These are phyloP conservation scores for Seminavis robusta DNA, from an alignment of 108 stramenopile species.

Conservation along the genomic window DNA sequence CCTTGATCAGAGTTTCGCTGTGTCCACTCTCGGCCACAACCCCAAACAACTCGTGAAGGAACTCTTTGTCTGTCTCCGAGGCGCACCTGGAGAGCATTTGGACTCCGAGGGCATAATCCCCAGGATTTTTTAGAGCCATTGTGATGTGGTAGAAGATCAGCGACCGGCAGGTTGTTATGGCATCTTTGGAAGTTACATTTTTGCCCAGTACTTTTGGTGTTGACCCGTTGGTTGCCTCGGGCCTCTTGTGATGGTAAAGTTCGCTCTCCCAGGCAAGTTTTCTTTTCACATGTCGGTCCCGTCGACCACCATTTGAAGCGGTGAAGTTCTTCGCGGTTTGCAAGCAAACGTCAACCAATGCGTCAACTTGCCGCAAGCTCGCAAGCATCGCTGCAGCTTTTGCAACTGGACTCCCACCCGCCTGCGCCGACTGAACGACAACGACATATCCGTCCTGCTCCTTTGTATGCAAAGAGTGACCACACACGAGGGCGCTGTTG, in stretches of 20 bases:
- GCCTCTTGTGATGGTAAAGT: conserved; percentile 67
- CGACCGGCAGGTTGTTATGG: conserved; percentile 65
- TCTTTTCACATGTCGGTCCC: neutral
- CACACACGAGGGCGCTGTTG: conserved; percentile 64
- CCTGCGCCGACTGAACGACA: conserved; percentile 47
- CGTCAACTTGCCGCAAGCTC: conserved; percentile 53
- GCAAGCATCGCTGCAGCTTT: conserved; percentile 65
- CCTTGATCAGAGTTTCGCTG: conserved; percentile 60
- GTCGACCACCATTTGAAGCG: neutral
- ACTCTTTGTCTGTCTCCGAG: conserved; percentile 50
- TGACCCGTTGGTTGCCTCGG: neutral
- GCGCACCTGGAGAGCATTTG: conserved; percentile 48
- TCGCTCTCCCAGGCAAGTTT: conserved; percentile 61
- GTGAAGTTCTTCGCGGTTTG: conserved; percentile 72
- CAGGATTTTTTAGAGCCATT: conserved; percentile 46
- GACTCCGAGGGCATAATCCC: conserved; percentile 35
- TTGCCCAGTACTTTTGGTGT: neutral
- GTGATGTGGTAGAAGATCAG: conserved; percentile 69
- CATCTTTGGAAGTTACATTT: conserved; percentile 50
- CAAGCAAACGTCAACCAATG: conserved; percentile 78
- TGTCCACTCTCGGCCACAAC: conserved; percentile 53
- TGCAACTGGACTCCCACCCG: conserved; percentile 72
- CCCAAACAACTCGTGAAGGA: conserved; percentile 64
- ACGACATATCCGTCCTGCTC: conserved; percentile 41
- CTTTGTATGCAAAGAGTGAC: conserved; percentile 36